Conservation (phyloP, 352 stramenopile species). For the Globisporangium acanthophoron region DNA sequence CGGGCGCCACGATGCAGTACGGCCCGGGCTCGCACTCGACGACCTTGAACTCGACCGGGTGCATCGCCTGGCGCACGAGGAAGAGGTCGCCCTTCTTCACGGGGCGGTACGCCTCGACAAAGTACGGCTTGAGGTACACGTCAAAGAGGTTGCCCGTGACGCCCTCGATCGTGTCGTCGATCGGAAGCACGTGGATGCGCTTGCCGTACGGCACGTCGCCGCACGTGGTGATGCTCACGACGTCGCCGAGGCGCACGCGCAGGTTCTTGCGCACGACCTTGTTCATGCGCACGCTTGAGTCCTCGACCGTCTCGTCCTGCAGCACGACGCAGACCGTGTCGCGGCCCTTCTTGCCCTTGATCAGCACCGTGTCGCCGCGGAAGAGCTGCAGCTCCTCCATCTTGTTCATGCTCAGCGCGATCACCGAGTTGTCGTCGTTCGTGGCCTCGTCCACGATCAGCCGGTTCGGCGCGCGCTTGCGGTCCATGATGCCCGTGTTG, state of each 20-base stretch:
- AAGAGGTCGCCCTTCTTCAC: conserved; percentile 99
- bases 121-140: conserved; percentile 99
- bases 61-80: conserved; percentile 97
- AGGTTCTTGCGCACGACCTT: conserved; percentile 99
- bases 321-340: conserved; percentile 99
- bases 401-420: conserved; percentile 88
- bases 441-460: conserved; percentile 97
- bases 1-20: conserved; percentile 98
- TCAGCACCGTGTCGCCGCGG: conserved; percentile 97
- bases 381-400: conserved; percentile 99
- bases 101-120: conserved; percentile 98
- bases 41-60: conserved; percentile 99
- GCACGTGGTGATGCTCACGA: conserved; percentile 96
- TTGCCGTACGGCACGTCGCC: conserved; percentile 98
- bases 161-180: conserved; percentile 99
- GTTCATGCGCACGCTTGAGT: conserved; percentile 98
- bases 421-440: conserved; percentile 98
- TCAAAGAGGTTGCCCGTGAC: conserved; percentile 99
- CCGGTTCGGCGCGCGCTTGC: conserved; percentile 97
- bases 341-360: conserved; percentile 99
- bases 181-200: conserved; percentile 97
- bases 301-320: conserved; percentile 96
- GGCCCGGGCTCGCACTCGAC: conserved; percentile 97
- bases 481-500: conserved; percentile 83
- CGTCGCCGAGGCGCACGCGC: conserved; percentile 95